These are phyloP conservation scores for Marchantia polymorpha DNA, from an alignment of 225 moss, liverwort and hornwort genomes.

Conservation along the genomic window DNA sequence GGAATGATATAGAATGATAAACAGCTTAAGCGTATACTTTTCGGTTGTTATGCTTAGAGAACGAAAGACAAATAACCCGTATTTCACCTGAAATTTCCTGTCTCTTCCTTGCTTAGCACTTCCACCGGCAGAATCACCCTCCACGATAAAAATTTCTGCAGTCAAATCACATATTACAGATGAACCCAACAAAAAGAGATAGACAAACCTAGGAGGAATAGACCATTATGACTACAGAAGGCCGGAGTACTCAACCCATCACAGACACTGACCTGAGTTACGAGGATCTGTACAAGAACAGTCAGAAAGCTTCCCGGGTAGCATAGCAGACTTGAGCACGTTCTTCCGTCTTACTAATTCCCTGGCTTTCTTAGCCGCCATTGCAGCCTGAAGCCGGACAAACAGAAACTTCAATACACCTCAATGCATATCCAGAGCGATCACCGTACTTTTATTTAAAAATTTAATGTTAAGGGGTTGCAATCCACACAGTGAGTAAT, in stretches of 20 bases:
- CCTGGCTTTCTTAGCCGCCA: constrained; percentile 98
- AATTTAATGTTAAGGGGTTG: not conserved
- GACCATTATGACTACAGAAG: not conserved
- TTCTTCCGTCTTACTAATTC: constrained; percentile 99
- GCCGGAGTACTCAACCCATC: not conserved
- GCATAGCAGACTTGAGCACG: constrained; percentile 91
- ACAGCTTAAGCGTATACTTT: not conserved
- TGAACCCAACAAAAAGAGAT: not conserved
- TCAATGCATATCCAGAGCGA: not conserved
- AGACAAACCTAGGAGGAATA: not conserved
- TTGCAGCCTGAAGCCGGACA: constrained; percentile 60
- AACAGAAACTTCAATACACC: not conserved
- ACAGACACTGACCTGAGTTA: constrained; percentile 53
- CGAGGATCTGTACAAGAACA: constrained; percentile 95
- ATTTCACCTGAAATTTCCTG: constrained; percentile 70
- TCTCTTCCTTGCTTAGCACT: constrained; percentile 98
- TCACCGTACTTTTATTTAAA: not conserved
- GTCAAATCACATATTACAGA: not conserved
- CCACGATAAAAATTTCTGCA: constrained; percentile 91
- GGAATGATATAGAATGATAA: not conserved
- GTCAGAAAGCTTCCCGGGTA: constrained; percentile 97
- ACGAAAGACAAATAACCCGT: not conserved
- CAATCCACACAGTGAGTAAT: too few relatives aligned
- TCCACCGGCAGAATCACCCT: constrained; percentile 97
- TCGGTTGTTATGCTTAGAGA: not conserved